Percentiles rank a stretch among this genome's conserved stretches.
Conservation (phyloP, 352 stramenopile species). For the Globisporangium iwayamae region DNA sequence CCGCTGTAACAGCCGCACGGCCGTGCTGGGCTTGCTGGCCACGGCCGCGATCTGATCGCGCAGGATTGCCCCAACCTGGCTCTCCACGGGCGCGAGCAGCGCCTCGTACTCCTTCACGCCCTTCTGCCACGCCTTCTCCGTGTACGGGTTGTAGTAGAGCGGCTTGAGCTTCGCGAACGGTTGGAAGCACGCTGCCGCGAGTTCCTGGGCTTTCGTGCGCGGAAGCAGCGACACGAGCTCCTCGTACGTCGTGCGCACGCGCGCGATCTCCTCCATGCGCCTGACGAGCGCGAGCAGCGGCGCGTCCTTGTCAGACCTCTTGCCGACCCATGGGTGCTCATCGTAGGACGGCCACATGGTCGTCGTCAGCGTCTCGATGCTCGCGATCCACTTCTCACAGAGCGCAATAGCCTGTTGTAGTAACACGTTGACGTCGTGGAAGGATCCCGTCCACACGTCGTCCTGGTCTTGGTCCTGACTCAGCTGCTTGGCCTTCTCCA, state of each 20-base stretch:
- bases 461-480: not conserved
- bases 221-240: conserved; percentile 78
- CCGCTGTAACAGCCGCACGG: conserved; percentile 81
- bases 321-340: conserved; percentile 78
- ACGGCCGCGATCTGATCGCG: conserved; percentile 68
- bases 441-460: conserved; percentile 60
- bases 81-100: conserved; percentile 78
- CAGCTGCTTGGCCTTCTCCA: conserved; percentile 35
- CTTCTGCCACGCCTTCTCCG: conserved; percentile 70
- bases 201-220: conserved; percentile 32
- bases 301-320: conserved; percentile 32
- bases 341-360: conserved; percentile 76
- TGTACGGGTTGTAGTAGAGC: conserved; percentile 91
- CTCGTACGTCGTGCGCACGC: conserved; percentile 84
- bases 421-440: conserved; percentile 55
- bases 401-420: conserved; percentile 62
- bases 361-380: conserved; percentile 72
- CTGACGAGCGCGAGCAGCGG: conserved; percentile 41
- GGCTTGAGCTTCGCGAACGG: conserved; percentile 64
- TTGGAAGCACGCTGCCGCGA: conserved; percentile 55
- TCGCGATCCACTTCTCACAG: conserved; percentile 80
- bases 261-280: conserved; percentile 79
- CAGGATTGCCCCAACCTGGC: conserved; percentile 76
- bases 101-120: conserved; percentile 79
- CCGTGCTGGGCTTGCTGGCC: conserved; percentile 49